These are phyloP conservation scores for Oryza meridionalis DNA, from an alignment of 176 grass and related monocot genomes.

Conservation along the genomic window DNA sequence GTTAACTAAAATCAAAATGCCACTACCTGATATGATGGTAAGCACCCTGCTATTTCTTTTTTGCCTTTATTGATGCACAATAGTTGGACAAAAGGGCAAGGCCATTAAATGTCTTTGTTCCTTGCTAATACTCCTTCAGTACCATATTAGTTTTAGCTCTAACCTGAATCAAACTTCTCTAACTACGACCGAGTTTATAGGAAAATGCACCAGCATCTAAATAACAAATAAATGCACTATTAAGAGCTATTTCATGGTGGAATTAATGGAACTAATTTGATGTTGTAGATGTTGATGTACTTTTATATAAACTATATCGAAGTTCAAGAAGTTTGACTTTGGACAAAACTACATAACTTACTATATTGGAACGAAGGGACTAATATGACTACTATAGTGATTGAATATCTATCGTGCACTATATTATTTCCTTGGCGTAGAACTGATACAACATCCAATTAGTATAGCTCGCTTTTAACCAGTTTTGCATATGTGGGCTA, in stretches of 20 bases:
- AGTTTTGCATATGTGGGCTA: background rate
- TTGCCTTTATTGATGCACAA: slow-evolving; percentile 12
- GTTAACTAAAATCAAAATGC: slow-evolving; percentile 99
- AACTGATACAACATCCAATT: background rate
- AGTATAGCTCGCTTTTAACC: background rate
- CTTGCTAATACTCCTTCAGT: background rate
- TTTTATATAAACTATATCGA: too few relatives aligned
- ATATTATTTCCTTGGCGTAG: background rate
- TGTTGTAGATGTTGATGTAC: too few relatives aligned
- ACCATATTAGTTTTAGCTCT: too few relatives aligned
- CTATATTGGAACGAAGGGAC: too few relatives aligned
- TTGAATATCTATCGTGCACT: background rate
- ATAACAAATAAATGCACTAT: too few relatives aligned
- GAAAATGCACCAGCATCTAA: too few relatives aligned
- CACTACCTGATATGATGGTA: slow-evolving; percentile 94
- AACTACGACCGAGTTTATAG: too few relatives aligned
- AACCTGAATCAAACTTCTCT: too few relatives aligned
- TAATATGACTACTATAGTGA: background rate
- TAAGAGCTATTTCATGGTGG: too few relatives aligned
- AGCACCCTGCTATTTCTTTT: slow-evolving; percentile 29
- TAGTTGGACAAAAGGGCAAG: slow-evolving; percentile 8
- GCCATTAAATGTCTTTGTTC: background rate
- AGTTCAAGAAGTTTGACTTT: too few relatives aligned
- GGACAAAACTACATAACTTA: too few relatives aligned
- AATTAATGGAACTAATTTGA: too few relatives aligned